Evolutionary conservation across 805 yeast species (phyloP), one percentile per base, ranked within the genome.

Genomic region (Saccharomycopsis fermentans): DNA sequence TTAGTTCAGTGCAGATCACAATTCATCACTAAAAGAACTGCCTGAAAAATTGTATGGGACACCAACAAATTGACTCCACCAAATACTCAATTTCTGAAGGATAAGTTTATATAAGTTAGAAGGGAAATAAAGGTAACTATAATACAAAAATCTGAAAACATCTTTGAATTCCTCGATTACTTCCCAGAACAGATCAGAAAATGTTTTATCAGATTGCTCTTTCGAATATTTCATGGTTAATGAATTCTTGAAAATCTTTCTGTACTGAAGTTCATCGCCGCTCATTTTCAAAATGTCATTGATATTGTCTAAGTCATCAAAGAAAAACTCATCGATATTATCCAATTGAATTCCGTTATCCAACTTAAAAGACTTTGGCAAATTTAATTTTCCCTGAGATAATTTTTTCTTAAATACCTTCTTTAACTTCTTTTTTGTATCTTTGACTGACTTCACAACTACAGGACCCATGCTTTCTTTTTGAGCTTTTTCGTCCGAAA

Each of bases 221-320:
- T 59, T 62, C 19, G 57, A 55, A 21, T 12, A 24, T 39, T 56
- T 59, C 17, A 62, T 39, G 12, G 19, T 47, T 3, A 61, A 19
- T 11, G 63, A 61, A 21, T 56, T 61, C 6, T 17, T 17, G 29
- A 62, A 56, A 39, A 60, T 56, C 27, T 35, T 53, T n/a, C 51
- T 26, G 32, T 51, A 37, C 16, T 39, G 19, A 16, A 53, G 52
- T 36, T 59, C 62, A 24, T 55, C 60, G 24, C 24, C 19, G 19
- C 60, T 56, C 52, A 57, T 56, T n/a, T 39, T 55, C 52, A 62
- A 66, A 35, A 59, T 59, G 27, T 65, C 65, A 14, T 59, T 63
- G 37, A 55, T 59, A 16, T 54, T 53, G 14, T 50, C 62, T 21
- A 39, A 55, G 11, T 47, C 55, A 17, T 32, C 61, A 6, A 27